Conservation (phyloP, 1,139 yeast species). For the Debaryomyces fabryi region DNA sequence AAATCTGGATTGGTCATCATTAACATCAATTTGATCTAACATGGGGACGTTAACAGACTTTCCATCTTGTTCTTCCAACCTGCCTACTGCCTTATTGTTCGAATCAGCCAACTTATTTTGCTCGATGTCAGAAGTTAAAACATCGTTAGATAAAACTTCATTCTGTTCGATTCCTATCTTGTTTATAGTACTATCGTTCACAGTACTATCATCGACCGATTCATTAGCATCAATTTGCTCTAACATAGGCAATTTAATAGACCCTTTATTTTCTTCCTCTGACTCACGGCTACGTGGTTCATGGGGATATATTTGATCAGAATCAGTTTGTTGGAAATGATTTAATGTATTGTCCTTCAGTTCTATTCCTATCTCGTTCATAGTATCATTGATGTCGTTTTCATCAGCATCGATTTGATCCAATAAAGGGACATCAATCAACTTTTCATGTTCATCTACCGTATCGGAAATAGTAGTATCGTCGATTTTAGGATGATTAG, state of each 20-base stretch:
- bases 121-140: too few species aligned
- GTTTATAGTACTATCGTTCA: background rate
- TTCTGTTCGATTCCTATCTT: background rate
- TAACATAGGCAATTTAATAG: background rate
- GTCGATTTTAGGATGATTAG: background rate
- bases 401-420: background rate
- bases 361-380: background rate
- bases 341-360: background rate
- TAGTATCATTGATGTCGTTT: background rate
- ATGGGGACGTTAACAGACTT: background rate
- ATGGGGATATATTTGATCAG: too few species aligned
- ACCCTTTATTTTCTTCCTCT: too few species aligned
- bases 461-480: background rate
- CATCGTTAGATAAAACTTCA: too few species aligned
- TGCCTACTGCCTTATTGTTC: too few species aligned
- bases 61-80: background rate
- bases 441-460: background rate
- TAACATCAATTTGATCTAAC: slow-evolving; percentile 5
- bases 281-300: too few species aligned
- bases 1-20: slow-evolving; percentile 14
- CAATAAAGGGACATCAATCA: background rate
- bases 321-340: background rate
- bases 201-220: background rate
- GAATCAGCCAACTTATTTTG: too few species aligned
- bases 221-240: background rate